These are phyloP conservation scores for Arctostaphylos glauca DNA, from an alignment of 148 eudicot genomes.

Conservation along the genomic window DNA sequence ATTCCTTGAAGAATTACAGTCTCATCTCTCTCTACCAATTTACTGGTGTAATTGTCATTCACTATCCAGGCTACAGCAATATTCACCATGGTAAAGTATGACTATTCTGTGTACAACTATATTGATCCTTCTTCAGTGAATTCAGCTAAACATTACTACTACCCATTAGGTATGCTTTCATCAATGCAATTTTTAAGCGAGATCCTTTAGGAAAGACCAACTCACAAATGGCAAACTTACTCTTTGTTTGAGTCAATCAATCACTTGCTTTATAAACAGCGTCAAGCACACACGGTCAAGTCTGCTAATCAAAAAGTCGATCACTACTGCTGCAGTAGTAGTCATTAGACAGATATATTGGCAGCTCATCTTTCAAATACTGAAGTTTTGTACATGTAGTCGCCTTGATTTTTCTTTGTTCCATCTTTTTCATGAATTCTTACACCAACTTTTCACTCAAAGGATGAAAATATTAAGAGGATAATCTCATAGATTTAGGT, in stretches of 20 bases:
- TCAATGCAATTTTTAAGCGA: not conserved
- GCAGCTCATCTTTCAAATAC: not conserved
- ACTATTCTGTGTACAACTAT: not conserved
- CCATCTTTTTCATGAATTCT: not conserved
- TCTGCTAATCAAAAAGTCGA: not conserved
- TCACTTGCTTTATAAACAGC: not conserved
- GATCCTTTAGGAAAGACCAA: not conserved
- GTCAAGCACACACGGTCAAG: not conserved
- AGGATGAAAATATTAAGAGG: not conserved
- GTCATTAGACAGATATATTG: not conserved
- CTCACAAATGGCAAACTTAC: not conserved
- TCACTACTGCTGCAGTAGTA: not conserved
- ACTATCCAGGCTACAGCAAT: not conserved
- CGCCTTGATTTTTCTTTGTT: not conserved
- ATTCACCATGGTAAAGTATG: not conserved
- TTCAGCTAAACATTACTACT: not conserved
- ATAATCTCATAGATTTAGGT: not conserved
- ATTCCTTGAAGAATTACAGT: not conserved
- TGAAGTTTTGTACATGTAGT: not conserved
- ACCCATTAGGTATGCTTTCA: not conserved
- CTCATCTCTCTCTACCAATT: not conserved
- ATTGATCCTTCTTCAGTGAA: not conserved
- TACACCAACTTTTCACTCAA: not conserved
- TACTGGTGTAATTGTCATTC: not conserved
- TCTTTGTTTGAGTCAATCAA: not conserved